Evolutionary conservation across 768 basidiomycete genomes (phyloP).

Genomic region (Tricholoma bakamatsutake): DNA sequence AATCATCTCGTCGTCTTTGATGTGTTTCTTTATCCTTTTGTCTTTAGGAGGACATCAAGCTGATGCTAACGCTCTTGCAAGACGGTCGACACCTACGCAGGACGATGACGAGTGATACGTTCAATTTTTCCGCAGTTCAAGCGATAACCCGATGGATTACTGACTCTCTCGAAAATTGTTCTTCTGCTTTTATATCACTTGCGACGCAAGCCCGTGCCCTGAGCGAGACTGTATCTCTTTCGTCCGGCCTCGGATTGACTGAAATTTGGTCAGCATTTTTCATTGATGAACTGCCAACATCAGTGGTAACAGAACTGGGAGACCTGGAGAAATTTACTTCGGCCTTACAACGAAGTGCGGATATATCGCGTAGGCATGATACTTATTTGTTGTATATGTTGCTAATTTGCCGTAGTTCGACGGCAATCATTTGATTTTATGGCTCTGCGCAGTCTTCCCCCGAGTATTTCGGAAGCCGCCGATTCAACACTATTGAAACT

Average conservation of each 20-base stretch:
- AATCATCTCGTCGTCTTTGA: background rate
- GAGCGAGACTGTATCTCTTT: conserved; percentile 44
- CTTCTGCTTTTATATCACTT: conserved; percentile 29
- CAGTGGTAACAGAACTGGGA: conserved; percentile 9
- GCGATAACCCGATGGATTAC: conserved; percentile 52
- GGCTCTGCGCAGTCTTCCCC: conserved; percentile 28
- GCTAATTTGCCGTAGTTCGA: conserved; percentile 22
- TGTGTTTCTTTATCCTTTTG: no score
- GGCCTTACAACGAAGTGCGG: conserved; percentile 11
- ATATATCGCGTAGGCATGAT: conserved; percentile 11
- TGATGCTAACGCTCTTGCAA: conserved; percentile 30
- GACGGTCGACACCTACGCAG: conserved; percentile 39
- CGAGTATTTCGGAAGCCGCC: conserved; percentile 14
- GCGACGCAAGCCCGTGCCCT: conserved; percentile 32
- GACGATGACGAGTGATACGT: conserved; percentile 27
- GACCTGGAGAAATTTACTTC: conserved; percentile 19
- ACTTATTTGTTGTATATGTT: background rate
- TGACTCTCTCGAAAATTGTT: conserved; percentile 30
- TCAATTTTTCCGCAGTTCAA: conserved; percentile 66
- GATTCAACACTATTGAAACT: conserved; percentile 10
- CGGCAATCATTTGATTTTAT: conserved; percentile 36
- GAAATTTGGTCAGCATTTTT: conserved; percentile 63
- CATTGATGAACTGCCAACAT: conserved; percentile 15
- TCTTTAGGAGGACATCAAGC: conserved; percentile 25
- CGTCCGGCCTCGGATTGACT: conserved; percentile 66